A percentile compares a stretch with the other conserved stretches of the same genome.
Evolutionary conservation across 495 filamentous ascomycete species (phyloP).

Genomic region (Xylaria cubensis): DNA sequence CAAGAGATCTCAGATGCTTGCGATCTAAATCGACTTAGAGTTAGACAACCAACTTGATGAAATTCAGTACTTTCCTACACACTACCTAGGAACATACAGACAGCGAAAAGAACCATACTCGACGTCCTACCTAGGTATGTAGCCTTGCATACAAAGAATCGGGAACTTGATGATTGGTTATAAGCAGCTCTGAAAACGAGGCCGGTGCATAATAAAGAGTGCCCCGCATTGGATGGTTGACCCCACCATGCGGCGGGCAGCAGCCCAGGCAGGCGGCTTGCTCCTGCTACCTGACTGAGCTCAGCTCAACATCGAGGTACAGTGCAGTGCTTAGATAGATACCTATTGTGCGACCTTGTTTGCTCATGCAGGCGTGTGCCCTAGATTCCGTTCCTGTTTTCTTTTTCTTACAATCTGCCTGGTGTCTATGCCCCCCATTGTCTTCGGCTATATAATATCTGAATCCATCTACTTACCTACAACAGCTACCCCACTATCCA

Average conservation of each 20-base stretch:
- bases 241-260: background rate
- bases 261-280: background rate
- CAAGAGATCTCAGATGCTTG: too few relatives aligned
- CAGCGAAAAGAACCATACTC: background rate
- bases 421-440: background rate
- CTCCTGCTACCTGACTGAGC: background rate
- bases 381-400: background rate
- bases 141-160: background rate
- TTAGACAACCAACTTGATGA: too few relatives aligned
- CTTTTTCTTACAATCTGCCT: background rate
- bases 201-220: background rate
- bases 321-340: too few relatives aligned
- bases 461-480: background rate
- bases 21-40: too few relatives aligned
- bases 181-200: background rate
- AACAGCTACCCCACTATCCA: too few relatives aligned
- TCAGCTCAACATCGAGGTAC: conserved; percentile 9
- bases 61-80: too few relatives aligned
- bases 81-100: background rate
- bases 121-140: background rate
- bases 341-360: conserved; percentile 6
- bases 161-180: background rate
- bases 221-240: conserved; percentile 2
- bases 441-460: background rate
- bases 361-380: background rate